Percentiles rank a stretch among this genome's conserved stretches.
Conservation (phyloP, 495 filamentous ascomycete genomes). For the Barbatosphaeria neglecta region DNA sequence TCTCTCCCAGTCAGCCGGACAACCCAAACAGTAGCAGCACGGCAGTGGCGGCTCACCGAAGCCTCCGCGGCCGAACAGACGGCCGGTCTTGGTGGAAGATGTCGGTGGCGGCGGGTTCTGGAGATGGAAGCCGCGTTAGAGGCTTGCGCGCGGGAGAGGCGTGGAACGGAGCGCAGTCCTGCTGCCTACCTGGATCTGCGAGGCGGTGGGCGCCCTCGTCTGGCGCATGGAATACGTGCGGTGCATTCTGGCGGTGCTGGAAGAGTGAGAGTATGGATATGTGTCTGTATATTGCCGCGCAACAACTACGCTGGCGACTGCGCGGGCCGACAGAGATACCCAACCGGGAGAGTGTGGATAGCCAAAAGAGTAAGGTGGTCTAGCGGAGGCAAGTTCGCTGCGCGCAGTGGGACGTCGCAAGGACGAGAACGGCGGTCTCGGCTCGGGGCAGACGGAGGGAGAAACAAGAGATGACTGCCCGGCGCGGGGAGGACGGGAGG, state of each 20-base stretch:
- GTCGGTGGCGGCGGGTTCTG: slow-evolving; percentile 89
- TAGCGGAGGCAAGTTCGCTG: no score
- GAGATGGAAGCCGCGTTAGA: slow-evolving; percentile 9
- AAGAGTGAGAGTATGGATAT: no score
- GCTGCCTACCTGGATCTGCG: slow-evolving; percentile 33
- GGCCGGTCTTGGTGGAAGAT: slow-evolving; percentile 78
- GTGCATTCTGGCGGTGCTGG: slow-evolving; percentile 54
- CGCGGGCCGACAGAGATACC: no score
- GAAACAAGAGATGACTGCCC: no score
- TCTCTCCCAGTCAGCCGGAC: slow-evolving; percentile 10
- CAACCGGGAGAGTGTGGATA: no score
- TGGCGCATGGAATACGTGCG: slow-evolving; percentile 98
- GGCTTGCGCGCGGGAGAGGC: slow-evolving; percentile 1
- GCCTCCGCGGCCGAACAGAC: slow-evolving; percentile 75
- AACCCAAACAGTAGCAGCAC: slow-evolving; percentile 1
- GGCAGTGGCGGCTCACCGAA: slow-evolving; percentile 49
- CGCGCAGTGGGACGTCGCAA: no score
- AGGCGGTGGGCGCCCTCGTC: slow-evolving; percentile 75
- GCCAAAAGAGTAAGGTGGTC: no score
- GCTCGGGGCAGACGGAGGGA: no score
- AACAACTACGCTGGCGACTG: no score
- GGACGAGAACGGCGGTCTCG: no score
- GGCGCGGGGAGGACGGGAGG: no score
- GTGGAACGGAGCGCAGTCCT: background rate
- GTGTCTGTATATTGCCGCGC: no score